Conservation (phyloP, 805 yeast species). For the Brettanomyces custersianus region DNA sequence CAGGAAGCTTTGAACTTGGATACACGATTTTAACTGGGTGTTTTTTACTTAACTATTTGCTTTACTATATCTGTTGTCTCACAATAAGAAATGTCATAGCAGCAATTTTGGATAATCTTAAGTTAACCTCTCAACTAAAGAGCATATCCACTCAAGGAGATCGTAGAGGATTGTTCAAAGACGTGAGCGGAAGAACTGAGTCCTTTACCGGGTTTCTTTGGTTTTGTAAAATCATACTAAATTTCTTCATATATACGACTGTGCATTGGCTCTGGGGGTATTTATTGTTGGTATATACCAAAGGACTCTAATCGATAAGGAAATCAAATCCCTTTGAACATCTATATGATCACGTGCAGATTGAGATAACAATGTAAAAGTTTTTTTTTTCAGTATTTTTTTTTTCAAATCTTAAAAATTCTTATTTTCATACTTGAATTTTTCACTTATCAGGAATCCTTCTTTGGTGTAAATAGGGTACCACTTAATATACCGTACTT, state of each 20-base stretch:
- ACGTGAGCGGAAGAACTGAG: neutral
- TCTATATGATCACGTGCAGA: neutral
- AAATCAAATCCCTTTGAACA: neutral
- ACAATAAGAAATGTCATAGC: too few species aligned
- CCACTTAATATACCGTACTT: too few species aligned
- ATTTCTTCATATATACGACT: conserved; percentile 1
- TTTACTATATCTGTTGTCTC: conserved; percentile 15
- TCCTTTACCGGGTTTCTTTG: conserved; percentile 1
- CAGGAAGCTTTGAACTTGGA: conserved; percentile 1
- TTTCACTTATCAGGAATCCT: too few species aligned
- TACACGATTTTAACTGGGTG: neutral
- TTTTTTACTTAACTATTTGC: conserved; percentile 10
- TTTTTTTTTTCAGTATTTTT: too few species aligned
- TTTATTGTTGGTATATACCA: neutral
- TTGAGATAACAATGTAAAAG: too few species aligned
- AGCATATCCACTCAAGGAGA: too few species aligned
- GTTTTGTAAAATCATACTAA: conserved; percentile 1
- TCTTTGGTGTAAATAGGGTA: too few species aligned
- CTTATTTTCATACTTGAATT: too few species aligned
- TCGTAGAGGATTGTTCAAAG: neutral
- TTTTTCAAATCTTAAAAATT: too few species aligned
- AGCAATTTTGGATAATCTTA: too few species aligned
- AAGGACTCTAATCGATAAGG: neutral
- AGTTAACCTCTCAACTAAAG: too few species aligned
- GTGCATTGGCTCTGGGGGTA: conserved; percentile 2